phyloP scores from a whole-genome alignment of 148 eudicot species.

The Rhododendron simsii region DNA sequence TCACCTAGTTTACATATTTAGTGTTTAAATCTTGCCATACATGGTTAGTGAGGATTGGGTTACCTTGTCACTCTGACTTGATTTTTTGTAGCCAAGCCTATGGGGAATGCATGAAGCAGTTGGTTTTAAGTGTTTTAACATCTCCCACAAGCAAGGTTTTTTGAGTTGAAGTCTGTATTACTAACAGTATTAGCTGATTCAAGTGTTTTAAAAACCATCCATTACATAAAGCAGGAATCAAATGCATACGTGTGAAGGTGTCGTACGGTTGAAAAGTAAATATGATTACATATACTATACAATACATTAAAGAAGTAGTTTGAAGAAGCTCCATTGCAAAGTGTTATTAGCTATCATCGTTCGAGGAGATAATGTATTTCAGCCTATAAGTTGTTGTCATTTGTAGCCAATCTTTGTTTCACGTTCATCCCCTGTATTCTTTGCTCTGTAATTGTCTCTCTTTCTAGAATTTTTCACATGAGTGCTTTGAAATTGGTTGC shows the following conservation, averaged over 20 bases:
- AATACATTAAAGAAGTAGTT: not conserved
- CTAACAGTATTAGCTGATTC: too few relatives aligned
- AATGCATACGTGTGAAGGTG: not conserved
- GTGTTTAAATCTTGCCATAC: not conserved
- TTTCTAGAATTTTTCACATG: not conserved
- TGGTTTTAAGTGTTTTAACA: not conserved
- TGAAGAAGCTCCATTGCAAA: not conserved
- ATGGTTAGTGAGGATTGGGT: not conserved
- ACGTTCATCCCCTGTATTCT: not conserved
- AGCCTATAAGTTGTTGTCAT: not conserved
- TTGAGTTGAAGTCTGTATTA: not conserved
- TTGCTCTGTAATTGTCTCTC: not conserved
- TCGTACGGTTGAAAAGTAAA: not conserved
- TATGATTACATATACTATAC: too few relatives aligned
- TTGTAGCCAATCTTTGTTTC: not conserved
- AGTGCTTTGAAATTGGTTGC: not conserved
- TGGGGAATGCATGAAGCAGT: not conserved
- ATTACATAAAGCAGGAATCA: not conserved
- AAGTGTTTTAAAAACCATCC: too few relatives aligned
- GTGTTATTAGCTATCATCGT: not conserved
- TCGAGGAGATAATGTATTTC: not conserved
- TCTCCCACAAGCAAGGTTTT: not conserved
- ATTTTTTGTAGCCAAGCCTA: not conserved
- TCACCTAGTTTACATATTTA: not conserved
- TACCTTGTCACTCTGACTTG: not conserved